Conservation (phyloP, 2,329 filamentous ascomycete species). For the Monilinia vaccinii-corymbosi region DNA sequence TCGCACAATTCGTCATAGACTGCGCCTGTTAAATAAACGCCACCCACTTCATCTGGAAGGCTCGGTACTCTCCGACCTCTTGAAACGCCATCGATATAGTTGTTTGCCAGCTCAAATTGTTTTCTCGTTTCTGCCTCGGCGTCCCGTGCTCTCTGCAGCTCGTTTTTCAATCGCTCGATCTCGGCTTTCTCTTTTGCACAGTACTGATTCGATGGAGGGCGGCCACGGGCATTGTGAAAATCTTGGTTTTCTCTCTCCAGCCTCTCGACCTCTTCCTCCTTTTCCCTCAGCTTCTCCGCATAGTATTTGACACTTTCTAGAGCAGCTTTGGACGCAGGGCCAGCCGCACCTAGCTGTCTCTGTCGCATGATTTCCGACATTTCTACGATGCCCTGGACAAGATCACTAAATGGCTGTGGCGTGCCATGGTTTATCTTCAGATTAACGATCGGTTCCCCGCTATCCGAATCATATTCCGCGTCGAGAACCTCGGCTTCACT, state of each 20-base stretch:
- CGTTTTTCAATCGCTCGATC: neutral
- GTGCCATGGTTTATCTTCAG: neutral
- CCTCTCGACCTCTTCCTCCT: neutral
- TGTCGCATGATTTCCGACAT: neutral
- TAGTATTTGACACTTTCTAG: neutral
- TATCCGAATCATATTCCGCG: constrained; percentile 1
- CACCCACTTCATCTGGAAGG: neutral
- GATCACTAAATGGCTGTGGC: neutral
- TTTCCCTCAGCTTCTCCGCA: neutral
- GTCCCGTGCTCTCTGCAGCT: neutral
- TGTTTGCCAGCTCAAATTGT: neutral
- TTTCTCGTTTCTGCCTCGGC: neutral
- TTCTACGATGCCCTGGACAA: neutral
- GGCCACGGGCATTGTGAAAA: neutral
- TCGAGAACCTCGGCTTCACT: neutral
- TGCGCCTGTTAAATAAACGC: neutral
- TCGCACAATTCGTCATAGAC: neutral
- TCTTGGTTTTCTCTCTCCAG: neutral
- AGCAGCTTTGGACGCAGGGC: too few relatives aligned
- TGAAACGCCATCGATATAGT: neutral
- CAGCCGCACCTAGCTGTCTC: too few relatives aligned
- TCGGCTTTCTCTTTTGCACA: neutral
- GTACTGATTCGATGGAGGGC: neutral
- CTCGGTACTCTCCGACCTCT: neutral
- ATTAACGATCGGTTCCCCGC: neutral